These are phyloP conservation scores for Odontarrhena argentea DNA, from an alignment of 345 rosid species.

Conservation along the genomic window DNA sequence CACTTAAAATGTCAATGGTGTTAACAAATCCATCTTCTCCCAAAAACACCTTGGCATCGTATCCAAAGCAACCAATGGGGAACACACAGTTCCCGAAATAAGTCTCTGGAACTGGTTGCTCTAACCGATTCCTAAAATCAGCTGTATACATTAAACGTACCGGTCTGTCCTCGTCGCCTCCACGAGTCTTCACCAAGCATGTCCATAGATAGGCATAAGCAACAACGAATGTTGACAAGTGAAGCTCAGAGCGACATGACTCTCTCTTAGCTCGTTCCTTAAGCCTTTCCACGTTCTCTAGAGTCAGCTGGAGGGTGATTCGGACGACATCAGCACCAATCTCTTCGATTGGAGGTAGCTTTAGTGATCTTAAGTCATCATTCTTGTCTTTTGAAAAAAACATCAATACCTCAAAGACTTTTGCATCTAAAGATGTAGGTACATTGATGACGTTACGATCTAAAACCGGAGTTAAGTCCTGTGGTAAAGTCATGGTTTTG, in stretches of 20 bases:
- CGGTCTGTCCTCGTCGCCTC: conserved; percentile 12
- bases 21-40: conserved; percentile 25
- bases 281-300: conserved; percentile 33
- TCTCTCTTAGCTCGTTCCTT: conserved; percentile 21
- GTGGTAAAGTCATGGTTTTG: background rate
- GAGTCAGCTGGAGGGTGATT: conserved; percentile 30
- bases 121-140: conserved; percentile 36
- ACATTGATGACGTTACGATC: conserved; percentile 40
- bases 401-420: conserved; percentile 8
- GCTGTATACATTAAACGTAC: conserved; percentile 15
- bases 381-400: background rate
- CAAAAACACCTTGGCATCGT: background rate
- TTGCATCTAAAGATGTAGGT: conserved; percentile 4
- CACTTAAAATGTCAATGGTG: conserved; percentile 10
- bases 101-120: conserved; percentile 30
- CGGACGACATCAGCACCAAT: conserved; percentile 15
- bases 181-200: conserved; percentile 36
- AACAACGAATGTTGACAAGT: conserved; percentile 42
- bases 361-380: conserved; percentile 12
- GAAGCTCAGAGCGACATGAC: conserved; percentile 22
- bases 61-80: background rate
- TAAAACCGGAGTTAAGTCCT: conserved; percentile 33
- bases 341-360: background rate
- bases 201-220: conserved; percentile 17
- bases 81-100: conserved; percentile 45